Conservation (phyloP, 306 rosid species). For the Acmispon strigosus region DNA sequence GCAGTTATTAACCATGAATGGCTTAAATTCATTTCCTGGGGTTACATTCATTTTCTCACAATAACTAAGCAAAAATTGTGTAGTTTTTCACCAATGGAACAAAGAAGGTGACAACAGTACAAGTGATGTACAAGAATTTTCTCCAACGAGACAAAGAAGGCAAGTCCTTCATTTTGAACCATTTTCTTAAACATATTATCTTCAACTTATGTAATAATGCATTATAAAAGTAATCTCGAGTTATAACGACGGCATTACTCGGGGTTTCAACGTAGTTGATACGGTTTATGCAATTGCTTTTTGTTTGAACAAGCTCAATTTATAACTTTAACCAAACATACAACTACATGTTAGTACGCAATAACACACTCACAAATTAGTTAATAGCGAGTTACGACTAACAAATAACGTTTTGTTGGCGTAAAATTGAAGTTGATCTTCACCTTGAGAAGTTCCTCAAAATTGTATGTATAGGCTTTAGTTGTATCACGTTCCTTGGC, state of each 20-base stretch:
- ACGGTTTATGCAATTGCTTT: not conserved
- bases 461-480: not conserved
- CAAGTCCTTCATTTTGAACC: constrained; percentile 13
- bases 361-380: not conserved
- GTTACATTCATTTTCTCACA: not conserved
- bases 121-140: not conserved
- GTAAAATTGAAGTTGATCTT: not conserved
- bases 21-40: too few species aligned
- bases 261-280: not conserved
- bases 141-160: constrained; percentile 14
- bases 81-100: not conserved
- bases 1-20: not conserved
- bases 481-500: constrained; percentile 1
- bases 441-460: not conserved
- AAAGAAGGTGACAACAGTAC: not conserved
- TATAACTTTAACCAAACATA: not conserved
- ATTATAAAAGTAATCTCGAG: not conserved
- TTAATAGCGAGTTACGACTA: not conserved
- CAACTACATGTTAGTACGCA: too few species aligned
- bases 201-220: not conserved
- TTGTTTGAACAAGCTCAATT: not conserved
- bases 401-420: not conserved
- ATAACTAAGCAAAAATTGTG: not conserved
- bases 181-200: too few species aligned
- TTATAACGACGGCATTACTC: not conserved